phyloP scores from a whole-genome alignment of 2,329 filamentous ascomycete genomes.

The Epichloe aotearoae region DNA sequence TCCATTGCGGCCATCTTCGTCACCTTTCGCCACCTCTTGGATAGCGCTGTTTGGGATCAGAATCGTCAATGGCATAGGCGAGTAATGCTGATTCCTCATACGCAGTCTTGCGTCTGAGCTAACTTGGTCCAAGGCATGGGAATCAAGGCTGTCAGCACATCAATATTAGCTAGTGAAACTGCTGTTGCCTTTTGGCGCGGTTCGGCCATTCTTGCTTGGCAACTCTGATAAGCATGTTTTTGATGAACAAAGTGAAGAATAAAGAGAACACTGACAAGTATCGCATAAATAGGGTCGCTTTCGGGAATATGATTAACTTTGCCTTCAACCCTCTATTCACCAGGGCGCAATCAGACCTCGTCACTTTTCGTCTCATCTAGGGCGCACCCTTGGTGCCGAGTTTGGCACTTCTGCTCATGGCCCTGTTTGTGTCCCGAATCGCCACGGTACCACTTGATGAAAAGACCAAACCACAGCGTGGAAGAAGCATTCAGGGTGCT shows the following conservation, averaged over 20 bases:
- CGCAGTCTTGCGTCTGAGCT: background rate
- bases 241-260: background rate
- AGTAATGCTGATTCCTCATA: conserved; percentile 5
- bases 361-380: conserved; percentile 20
- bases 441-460: conserved; percentile 28
- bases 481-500: conserved; percentile 24
- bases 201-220: conserved; percentile 33
- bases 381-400: conserved; percentile 26
- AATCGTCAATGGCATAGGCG: conserved; percentile 26
- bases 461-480: conserved; percentile 22
- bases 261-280: background rate
- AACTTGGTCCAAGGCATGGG: conserved; percentile 27
- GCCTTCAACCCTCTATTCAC: conserved; percentile 25
- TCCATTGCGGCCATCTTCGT: conserved; percentile 25
- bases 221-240: conserved; percentile 22
- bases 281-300: conserved; percentile 15
- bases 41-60: conserved; percentile 20
- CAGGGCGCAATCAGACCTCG: conserved; percentile 5
- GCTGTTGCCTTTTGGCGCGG: conserved; percentile 34
- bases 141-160: conserved; percentile 33
- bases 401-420: no score
- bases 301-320: conserved; percentile 23
- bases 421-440: conserved; percentile 27
- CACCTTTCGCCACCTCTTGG: conserved; percentile 21
- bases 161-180: conserved; percentile 33